Conservation (phyloP, 164 flowering plant species). For the Hamamelis virginiana region DNA sequence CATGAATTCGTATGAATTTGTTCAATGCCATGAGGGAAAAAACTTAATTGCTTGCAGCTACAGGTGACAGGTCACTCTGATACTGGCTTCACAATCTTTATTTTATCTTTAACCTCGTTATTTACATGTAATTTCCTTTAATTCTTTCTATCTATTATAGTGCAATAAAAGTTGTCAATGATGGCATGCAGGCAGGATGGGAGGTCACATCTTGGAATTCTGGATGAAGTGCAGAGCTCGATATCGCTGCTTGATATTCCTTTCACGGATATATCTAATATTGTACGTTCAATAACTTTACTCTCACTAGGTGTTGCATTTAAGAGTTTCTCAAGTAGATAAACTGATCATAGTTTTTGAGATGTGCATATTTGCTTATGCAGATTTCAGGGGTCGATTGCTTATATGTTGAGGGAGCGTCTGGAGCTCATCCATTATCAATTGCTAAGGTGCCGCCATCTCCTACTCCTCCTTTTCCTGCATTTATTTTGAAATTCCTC, state of each 20-base stretch:
- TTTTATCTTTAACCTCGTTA: background rate
- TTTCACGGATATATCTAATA: constrained; percentile 72
- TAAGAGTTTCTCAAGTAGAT: background rate
- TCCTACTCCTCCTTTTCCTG: background rate
- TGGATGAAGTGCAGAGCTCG: constrained; percentile 49
- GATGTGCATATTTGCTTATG: constrained; percentile 18
- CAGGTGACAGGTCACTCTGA: constrained; percentile 64
- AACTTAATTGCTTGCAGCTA: constrained; percentile 74
- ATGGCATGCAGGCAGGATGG: constrained; percentile 76
- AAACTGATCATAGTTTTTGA: constrained; percentile 3
- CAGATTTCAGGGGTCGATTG: constrained; percentile 57
- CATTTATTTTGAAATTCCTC: background rate
- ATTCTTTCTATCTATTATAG: background rate
- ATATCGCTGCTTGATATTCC: constrained; percentile 65
- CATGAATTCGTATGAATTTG: constrained; percentile 69
- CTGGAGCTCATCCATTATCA: constrained; percentile 61
- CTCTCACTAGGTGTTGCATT: background rate
- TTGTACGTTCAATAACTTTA: constrained; percentile 43
- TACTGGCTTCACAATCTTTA: background rate
- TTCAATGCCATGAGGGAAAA: constrained; percentile 34
- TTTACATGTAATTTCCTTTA: background rate
- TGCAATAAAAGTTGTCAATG: constrained; percentile 2
- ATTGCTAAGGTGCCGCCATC: constrained; percentile 64
- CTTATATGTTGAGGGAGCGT: constrained; percentile 84
- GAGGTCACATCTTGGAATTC: constrained; percentile 72